phyloP scores from a whole-genome alignment of 768 basidiomycete species.

The Ramaria rubella region DNA sequence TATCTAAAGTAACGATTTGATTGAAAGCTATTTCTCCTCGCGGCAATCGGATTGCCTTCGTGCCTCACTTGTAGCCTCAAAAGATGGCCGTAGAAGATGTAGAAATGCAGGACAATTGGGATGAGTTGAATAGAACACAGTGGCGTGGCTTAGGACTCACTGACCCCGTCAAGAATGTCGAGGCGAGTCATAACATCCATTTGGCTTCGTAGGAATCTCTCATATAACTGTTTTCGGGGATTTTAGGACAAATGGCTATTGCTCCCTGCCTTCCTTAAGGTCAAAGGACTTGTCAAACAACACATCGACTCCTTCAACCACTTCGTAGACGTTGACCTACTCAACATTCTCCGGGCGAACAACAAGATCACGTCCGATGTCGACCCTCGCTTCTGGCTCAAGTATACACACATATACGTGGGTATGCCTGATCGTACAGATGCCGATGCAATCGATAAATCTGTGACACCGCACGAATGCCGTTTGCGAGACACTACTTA shows the following conservation, averaged over 20 bases:
- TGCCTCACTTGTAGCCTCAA: neutral
- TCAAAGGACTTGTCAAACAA: conserved; percentile 98
- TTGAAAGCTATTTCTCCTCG: too few species aligned
- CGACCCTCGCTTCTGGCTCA: conserved; percentile 93
- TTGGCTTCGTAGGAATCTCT: neutral
- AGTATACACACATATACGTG: conserved; percentile 92
- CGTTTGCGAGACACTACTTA: conserved; percentile 94
- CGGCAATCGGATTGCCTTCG: too few species aligned
- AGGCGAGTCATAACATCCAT: conserved; percentile 54
- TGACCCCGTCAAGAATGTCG: conserved; percentile 84
- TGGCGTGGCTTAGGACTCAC: conserved; percentile 78
- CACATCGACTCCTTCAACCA: conserved; percentile 99
- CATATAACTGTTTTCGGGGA: neutral
- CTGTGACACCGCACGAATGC: conserved; percentile 94
- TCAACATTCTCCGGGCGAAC: conserved; percentile 92
- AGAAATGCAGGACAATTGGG: conserved; percentile 48
- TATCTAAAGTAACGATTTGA: too few species aligned
- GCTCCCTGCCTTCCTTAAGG: conserved; percentile 91
- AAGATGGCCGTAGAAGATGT: conserved; percentile 8
- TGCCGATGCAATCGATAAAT: conserved; percentile 66
- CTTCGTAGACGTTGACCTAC: conserved; percentile 95
- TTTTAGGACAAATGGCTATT: conserved; percentile 96
- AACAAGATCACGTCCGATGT: conserved; percentile 94
- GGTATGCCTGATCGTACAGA: conserved; percentile 90
- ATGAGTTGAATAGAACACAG: conserved; percentile 43